phyloP scores from a whole-genome alignment of 2,329 filamentous ascomycete species.

The Dothideomycetes sp. region DNA sequence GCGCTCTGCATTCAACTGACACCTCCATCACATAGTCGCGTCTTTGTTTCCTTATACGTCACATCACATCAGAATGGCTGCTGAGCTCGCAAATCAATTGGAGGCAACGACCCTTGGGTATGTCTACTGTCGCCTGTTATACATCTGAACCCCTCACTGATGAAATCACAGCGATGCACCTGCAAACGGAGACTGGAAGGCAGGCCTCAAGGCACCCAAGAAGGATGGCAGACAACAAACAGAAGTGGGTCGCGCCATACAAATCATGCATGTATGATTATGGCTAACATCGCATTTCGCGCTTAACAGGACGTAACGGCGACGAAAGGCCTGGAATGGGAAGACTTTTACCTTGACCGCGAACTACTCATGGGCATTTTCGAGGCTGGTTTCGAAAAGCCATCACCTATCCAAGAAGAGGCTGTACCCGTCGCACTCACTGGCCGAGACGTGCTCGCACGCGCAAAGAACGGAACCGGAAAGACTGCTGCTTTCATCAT shows the following conservation, averaged over 20 bases:
- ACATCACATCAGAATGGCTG: constrained; percentile 33
- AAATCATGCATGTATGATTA: constrained; percentile 2
- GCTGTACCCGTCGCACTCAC: constrained; percentile 94
- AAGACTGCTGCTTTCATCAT: constrained; percentile 98
- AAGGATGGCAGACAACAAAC: constrained; percentile 73
- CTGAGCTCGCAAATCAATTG: constrained; percentile 45
- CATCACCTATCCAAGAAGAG: constrained; percentile 98
- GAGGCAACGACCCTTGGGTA: constrained; percentile 42
- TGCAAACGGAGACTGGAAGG: constrained; percentile 59
- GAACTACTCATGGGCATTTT: constrained; percentile 98
- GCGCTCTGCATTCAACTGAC: too few relatives aligned
- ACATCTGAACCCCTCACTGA: too few relatives aligned
- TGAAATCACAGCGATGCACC: constrained; percentile 35
- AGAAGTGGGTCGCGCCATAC: constrained; percentile 46
- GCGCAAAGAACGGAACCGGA: constrained; percentile 96
- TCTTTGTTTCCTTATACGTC: too few relatives aligned
- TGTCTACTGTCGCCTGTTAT: constrained; percentile 6
- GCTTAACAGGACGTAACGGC: constrained; percentile 88
- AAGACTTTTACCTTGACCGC: constrained; percentile 90
- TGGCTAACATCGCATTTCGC: constrained; percentile 12
- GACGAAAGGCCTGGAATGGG: constrained; percentile 94
- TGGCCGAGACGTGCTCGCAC: constrained; percentile 85
- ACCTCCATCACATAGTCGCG: background rate
- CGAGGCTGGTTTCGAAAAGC: constrained; percentile 97
- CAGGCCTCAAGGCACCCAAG: constrained; percentile 57